A percentile compares a stretch with the other conserved stretches of the same genome.
Conservation (phyloP, 2,329 filamentous ascomycete genomes). For the Colletotrichum brevisporum region DNA sequence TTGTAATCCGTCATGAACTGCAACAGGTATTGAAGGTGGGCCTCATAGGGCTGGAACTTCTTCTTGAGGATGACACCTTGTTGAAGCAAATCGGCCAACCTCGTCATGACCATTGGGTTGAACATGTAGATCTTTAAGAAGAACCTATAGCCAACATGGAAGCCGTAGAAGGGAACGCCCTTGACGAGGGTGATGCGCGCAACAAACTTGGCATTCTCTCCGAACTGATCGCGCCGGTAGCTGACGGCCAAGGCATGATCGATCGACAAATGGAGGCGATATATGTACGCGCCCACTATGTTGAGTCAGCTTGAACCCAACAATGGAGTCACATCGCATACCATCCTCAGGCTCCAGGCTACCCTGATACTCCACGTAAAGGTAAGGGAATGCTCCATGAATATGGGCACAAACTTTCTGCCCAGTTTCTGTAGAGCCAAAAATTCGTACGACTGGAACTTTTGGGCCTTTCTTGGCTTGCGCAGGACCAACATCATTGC, state of each 20-base stretch:
- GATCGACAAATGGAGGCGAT: conserved; percentile 85
- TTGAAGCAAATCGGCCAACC: conserved; percentile 86
- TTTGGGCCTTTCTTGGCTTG: conserved; percentile 75
- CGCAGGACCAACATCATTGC: conserved; percentile 72
- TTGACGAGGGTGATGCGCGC: conserved; percentile 94
- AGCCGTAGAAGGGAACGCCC: conserved; percentile 95
- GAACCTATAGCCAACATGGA: conserved; percentile 90
- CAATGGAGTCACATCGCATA: conserved; percentile 54
- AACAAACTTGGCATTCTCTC: conserved; percentile 79
- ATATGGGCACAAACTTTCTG: conserved; percentile 97
- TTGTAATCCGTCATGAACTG: conserved; percentile 99
- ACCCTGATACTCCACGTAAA: conserved; percentile 90
- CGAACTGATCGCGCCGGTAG: conserved; percentile 82
- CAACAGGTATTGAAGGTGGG: conserved; percentile 89
- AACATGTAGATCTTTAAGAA: conserved; percentile 97
- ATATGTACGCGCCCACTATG: conserved; percentile 81
- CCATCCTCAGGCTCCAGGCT: conserved; percentile 76
- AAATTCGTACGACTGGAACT: conserved; percentile 89
- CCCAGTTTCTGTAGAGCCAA: conserved; percentile 93
- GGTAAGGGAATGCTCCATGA: conserved; percentile 94
- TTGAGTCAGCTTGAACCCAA: conserved; percentile 1
- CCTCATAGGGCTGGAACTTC: conserved; percentile 92
- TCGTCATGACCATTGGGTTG: conserved; percentile 88
- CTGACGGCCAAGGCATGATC: conserved; percentile 90
- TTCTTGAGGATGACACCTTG: conserved; percentile 90